Evolutionary conservation across 805 yeast genomes (phyloP), one percentile per base, ranked within the genome.

Genomic region (Wickerhamiella kurtzmanii): DNA sequence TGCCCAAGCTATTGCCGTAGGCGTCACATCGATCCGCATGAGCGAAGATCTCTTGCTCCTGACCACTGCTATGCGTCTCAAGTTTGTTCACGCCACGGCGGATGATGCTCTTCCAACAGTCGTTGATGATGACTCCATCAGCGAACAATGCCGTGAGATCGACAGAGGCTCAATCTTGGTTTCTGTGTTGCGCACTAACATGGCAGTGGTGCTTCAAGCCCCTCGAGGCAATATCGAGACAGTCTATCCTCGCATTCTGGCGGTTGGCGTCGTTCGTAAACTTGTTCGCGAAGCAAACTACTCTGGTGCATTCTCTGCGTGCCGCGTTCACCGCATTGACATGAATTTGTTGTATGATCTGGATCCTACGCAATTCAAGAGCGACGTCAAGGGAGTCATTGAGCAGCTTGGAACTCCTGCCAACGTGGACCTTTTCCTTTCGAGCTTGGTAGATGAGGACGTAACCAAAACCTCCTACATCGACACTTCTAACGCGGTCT

Each of bases 161-260:
- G 99, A 92, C 64, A 73, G 96, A 53, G 97, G 98, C 1, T 86
- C 96, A 0, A 56, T 82, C n/a, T 64, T 92, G 43, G 85, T 89
- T 0, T 70, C 87, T 37, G 76, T 77, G 1, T 80, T 87, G 57
- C 96, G 96, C 1, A 76, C 89, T 0, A 81, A 76, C 47, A 79
- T 87, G 48, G 74, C 88, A 0, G 87, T 94, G 17, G 78, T 85
- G 3, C 69, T 92, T 45, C 96, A 92, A 63, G 96, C 96, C 3
- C 94, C 94, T 49, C 75, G 99, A 61, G 99, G 99, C 51, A 92
- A 92, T 58, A 67, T 92, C 54, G 99, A 92, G 63, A 87, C 97
- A 0, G 82, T 92, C 17, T 80, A 77, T 58, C 98, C 99, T 13
- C 74, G 98, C 62, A 82, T 92, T 41, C 79, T 92, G 82, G 94